These are phyloP conservation scores for Dimargaris xerosporica DNA, from an alignment of 192 early-diverging fungal genomes.

Conservation along the genomic window DNA sequence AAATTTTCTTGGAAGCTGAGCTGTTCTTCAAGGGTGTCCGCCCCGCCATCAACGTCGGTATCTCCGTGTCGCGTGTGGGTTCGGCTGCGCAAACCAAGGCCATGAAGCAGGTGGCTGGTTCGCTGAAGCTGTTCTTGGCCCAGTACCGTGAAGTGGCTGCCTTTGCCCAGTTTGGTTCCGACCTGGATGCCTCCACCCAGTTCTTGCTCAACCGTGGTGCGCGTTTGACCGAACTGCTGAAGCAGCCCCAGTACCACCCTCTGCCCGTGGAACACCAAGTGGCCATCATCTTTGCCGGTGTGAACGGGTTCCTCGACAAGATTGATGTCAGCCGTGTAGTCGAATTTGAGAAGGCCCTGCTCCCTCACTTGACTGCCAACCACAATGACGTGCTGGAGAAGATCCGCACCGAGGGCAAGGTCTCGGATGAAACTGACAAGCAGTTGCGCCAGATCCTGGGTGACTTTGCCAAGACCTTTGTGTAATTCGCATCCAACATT, in stretches of 20 bases:
- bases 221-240: conserved; percentile 96
- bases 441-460: conserved; percentile 81
- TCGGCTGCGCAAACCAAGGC: conserved; percentile 99
- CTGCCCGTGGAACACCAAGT: conserved; percentile 96
- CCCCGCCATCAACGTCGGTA: conserved; percentile 99
- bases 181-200: conserved; percentile 99
- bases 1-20: conserved; percentile 99
- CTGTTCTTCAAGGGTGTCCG: conserved; percentile 99
- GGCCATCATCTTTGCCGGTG: conserved; percentile 95
- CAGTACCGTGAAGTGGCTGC: conserved; percentile 99
- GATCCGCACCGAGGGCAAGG: conserved; percentile 79
- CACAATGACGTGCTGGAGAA: conserved; percentile 75
- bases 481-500: conserved; percentile 23
- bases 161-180: conserved; percentile 99
- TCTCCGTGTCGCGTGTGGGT: conserved; percentile 99
- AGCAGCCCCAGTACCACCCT: conserved; percentile 98
- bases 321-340: conserved; percentile 84
- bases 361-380: conserved; percentile 76
- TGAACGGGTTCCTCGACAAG: conserved; percentile 99
- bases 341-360: conserved; percentile 84
- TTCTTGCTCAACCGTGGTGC: conserved; percentile 99
- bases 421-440: conserved; percentile 76
- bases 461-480: conserved; percentile 67
- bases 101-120: conserved; percentile 99
- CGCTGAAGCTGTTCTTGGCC: conserved; percentile 98